A percentile compares a stretch with the other conserved stretches of the same genome.
phyloP scores from a whole-genome alignment of 345 rosid species.

The Hirschfeldia incana region DNA sequence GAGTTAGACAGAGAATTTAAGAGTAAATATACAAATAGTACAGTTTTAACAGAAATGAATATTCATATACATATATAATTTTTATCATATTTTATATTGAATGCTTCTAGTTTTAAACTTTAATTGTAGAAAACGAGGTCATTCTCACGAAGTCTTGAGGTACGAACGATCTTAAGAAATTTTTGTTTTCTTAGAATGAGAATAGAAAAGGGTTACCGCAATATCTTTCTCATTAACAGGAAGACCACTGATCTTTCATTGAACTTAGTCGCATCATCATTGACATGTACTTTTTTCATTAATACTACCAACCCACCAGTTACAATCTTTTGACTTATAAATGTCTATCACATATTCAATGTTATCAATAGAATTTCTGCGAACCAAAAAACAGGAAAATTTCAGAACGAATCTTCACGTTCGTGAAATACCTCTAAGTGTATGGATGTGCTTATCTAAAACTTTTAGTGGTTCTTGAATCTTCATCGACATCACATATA shows the following conservation, averaged over 20 bases:
- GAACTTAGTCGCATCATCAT: background rate
- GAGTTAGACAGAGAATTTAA: background rate
- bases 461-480: too few relatives aligned
- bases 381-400: background rate
- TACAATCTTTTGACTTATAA: background rate
- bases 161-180: background rate
- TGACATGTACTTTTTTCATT: background rate
- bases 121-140: conserved; percentile 2
- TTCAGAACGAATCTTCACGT: background rate
- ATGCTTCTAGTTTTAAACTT: background rate
- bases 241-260: background rate
- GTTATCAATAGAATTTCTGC: background rate
- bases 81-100: background rate
- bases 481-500: too few relatives aligned
- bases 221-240: background rate
- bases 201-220: background rate
- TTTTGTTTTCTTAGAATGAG: background rate
- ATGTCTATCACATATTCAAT: background rate
- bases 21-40: conserved; percentile 3
- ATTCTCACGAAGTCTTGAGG: conserved; percentile 2
- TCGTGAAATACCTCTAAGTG: too few relatives aligned
- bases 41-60: background rate
- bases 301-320: background rate
- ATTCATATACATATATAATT: background rate
- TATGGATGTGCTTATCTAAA: too few relatives aligned